Evolutionary conservation across 306 rosid species (phyloP).

Genomic region (Hippophae rhamnoides): DNA sequence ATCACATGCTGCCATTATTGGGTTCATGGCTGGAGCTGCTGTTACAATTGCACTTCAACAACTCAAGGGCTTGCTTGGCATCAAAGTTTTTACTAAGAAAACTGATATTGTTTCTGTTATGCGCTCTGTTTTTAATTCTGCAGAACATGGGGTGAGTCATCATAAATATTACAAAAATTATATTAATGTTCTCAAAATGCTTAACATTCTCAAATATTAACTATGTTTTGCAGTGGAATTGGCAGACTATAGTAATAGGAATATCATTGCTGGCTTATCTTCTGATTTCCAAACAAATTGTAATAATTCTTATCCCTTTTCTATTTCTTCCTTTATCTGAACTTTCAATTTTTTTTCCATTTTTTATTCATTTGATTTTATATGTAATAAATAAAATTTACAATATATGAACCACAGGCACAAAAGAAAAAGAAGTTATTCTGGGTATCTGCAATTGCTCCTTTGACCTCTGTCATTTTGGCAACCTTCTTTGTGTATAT

Average conservation of each 20-base stretch:
- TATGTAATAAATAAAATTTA: no score
- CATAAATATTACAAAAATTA: background rate
- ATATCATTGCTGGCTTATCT: constrained; percentile 55
- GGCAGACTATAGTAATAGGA: constrained; percentile 68
- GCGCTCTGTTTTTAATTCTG: constrained; percentile 43
- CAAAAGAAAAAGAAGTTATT: constrained; percentile 49
- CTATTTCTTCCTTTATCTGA: background rate
- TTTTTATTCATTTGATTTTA: background rate
- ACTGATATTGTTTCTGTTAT: constrained; percentile 65
- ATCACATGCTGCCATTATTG: constrained; percentile 84
- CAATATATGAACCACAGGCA: constrained; percentile 26
- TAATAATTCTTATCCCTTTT: constrained; percentile 17
- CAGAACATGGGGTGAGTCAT: constrained; percentile 45
- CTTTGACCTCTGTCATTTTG: constrained; percentile 51
- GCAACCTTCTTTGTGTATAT: constrained; percentile 54
- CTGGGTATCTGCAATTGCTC: constrained; percentile 75
- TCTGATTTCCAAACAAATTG: constrained; percentile 52
- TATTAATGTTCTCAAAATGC: background rate
- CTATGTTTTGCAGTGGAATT: constrained; percentile 66
- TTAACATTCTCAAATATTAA: background rate
- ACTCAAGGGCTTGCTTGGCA: constrained; percentile 77
- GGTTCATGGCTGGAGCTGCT: constrained; percentile 93
- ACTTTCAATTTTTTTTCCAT: background rate
- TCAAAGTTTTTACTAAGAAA: constrained; percentile 51
- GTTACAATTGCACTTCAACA: constrained; percentile 79